Conservation (phyloP, 2,329 filamentous ascomycete genomes). For the Harringtonia aguacate region DNA sequence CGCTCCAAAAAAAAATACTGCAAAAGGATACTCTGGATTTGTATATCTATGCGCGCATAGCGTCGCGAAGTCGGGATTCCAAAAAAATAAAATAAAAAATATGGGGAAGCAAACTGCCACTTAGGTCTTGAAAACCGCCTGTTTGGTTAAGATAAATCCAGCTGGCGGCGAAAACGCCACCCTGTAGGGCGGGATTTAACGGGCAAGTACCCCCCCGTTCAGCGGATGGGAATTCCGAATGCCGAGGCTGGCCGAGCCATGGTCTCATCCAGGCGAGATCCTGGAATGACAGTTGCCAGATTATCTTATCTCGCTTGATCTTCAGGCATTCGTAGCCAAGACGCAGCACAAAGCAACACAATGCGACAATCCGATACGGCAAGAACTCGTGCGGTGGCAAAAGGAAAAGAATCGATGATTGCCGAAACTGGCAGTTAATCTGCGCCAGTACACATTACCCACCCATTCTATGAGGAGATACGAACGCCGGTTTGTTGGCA, state of each 20-base stretch:
- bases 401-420: too few species aligned
- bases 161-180: background rate
- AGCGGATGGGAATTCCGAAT: background rate
- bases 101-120: background rate
- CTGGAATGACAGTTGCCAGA: too few species aligned
- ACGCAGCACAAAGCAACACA: too few species aligned
- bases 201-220: background rate
- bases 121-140: background rate
- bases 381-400: too few species aligned
- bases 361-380: too few species aligned
- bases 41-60: background rate
- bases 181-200: slow-evolving; percentile 4
- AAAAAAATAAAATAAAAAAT: background rate
- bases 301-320: too few species aligned
- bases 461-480: too few species aligned
- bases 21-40: background rate
- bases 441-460: too few species aligned
- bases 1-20: too few species aligned
- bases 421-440: too few species aligned
- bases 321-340: background rate
- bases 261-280: slow-evolving; percentile 3
- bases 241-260: background rate
- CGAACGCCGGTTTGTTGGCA: too few species aligned
- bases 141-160: background rate
- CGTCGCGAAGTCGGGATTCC: background rate